Evolutionary conservation across 345 rosid genomes (phyloP), one percentile per base, ranked within the genome.

Genomic region (Geranium rotundifolium): DNA sequence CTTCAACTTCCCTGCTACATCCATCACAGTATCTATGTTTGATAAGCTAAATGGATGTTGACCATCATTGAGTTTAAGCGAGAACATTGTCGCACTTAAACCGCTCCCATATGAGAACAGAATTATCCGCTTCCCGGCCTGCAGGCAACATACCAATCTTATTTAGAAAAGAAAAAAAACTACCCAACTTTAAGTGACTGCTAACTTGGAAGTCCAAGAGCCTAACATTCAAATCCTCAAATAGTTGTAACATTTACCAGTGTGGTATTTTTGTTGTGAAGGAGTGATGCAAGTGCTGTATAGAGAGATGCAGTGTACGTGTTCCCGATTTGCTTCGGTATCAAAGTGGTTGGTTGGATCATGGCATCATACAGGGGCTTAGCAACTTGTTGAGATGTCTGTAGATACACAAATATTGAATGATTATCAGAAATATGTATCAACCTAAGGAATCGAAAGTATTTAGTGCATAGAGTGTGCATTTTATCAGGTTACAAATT

Each of bases 31-130:
- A 3, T 86, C 89, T 46, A 95, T 85, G 79, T 79, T 90, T 57
- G 95, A 82, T 73, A 95, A 65, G 77, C 90, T 88, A 72, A 88
- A 95, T 9, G 93, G 92, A 56, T 80, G 46, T 67, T 79, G 73
- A 49, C 86, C 90, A 56, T 78, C 89, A 19, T 74, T 62, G 73
- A 95, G 74, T 55, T 79, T 76, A 71, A 95, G 64, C 4, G 97
- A 88, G 74, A 95, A 90, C 93, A 95, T 85, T 17, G 97, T 88
- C 29, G 99, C 88, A n/a, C 88, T 78, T 67, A 79, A 77, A 67
- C 99, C 99, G 74, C 99, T 95, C 59, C 99, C 99, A 58, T 95
- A 95, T 1, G 99, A 95, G 82, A 95, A 95, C 81, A 95, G 60
- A 20, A 95, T 58, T 59, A 84, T 88, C 67, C 91, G 83, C 74